Base-by-base conservation (phyloP, 2,329 filamentous ascomycete genomes). In the Cadophora malorum region DNA sequence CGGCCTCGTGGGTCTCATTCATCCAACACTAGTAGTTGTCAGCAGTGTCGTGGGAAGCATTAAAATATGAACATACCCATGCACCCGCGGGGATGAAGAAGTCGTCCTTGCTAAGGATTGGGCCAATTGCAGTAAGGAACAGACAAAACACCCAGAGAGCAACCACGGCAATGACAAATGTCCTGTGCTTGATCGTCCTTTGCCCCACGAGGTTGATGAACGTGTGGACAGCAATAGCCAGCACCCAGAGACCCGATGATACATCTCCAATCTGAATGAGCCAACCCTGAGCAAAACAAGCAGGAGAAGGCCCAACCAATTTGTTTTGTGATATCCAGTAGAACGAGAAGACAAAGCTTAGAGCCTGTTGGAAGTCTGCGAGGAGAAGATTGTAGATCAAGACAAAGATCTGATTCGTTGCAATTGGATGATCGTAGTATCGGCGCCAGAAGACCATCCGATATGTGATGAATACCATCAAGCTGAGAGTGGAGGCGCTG, bases 201-300 rank as follows among this genome's bases (percentile, higher is more conserved):
- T 82, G 79, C 21, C 81, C 72, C 8, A 85, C 80, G 1, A 86
- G 81, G 14, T 81, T 82, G n/a, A 82, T 81, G 65, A 84, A 85
- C 0, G 85, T 88, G 71, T 87, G 85, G 0, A 85, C 64, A 12
- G 83, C 85, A 68, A 87, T 87, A 0, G 79, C 76, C 33, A 86
- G 80, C 56, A 85, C 84, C 79, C 84, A 87, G 61, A 86, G 80
- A 12, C 84, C 85, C 56, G 82, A 84, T 2, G 65, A 64, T 31
- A 87, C 73, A 72, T 86, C 84, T 55, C 85, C 85, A 4, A 83
- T 82, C 55, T 85, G 83, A 19, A 87, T 80, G n/a, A 87, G 78
- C 76, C 83, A 86, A 50, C 83, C 85, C 76, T 87, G 85, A 3
- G 81, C 81, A 72, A 84, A 85, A 75, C 85, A 87, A 28, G 81